These are phyloP conservation scores for Lippia alba DNA, from an alignment of 305 asterid species.

Conservation along the genomic window DNA sequence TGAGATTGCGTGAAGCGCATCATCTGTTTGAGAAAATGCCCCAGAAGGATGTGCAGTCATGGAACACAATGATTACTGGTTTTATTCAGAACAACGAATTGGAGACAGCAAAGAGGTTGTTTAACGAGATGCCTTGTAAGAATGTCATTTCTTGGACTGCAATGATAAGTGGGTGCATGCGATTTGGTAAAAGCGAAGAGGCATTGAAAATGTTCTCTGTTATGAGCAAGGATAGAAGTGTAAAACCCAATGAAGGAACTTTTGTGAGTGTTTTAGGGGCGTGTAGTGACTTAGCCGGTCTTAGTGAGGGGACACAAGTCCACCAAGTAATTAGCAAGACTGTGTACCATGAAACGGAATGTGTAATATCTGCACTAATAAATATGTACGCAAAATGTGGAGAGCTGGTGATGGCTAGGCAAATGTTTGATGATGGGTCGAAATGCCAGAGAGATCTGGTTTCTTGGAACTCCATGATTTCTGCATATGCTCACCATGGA, in stretches of 20 bases:
- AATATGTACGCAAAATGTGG: slow-evolving; percentile 70
- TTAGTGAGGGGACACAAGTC: slow-evolving; percentile 51
- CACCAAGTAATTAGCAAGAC: slow-evolving; percentile 65
- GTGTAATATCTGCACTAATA: slow-evolving; percentile 54
- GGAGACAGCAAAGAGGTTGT: slow-evolving; percentile 44
- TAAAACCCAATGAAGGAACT: slow-evolving; percentile 59
- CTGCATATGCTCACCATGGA: slow-evolving; percentile 68
- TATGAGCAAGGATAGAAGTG: slow-evolving; percentile 47
- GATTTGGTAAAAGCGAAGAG: slow-evolving; percentile 51
- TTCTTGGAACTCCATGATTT: slow-evolving; percentile 60
- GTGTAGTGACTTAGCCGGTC: slow-evolving; percentile 62
- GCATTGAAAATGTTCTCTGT: slow-evolving; percentile 45
- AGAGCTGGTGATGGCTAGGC: slow-evolving; percentile 45
- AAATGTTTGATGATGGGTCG: slow-evolving; percentile 48
- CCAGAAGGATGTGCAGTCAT: slow-evolving; percentile 41
- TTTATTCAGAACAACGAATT: slow-evolving; percentile 50
- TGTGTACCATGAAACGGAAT: slow-evolving; percentile 43
- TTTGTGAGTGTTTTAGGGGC: slow-evolving; percentile 62
- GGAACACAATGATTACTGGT: slow-evolving; percentile 57
- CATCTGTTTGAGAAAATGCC: slow-evolving; percentile 45
- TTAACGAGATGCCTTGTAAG: slow-evolving; percentile 52
- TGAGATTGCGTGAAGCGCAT: slow-evolving; percentile 43
- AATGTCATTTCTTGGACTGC: slow-evolving; percentile 67
- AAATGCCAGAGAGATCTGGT: slow-evolving; percentile 47
- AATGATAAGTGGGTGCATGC: slow-evolving; percentile 52